phyloP scores from a whole-genome alignment of 163 green algal genomes.

The Chlamydomonas reinhardtii region DNA sequence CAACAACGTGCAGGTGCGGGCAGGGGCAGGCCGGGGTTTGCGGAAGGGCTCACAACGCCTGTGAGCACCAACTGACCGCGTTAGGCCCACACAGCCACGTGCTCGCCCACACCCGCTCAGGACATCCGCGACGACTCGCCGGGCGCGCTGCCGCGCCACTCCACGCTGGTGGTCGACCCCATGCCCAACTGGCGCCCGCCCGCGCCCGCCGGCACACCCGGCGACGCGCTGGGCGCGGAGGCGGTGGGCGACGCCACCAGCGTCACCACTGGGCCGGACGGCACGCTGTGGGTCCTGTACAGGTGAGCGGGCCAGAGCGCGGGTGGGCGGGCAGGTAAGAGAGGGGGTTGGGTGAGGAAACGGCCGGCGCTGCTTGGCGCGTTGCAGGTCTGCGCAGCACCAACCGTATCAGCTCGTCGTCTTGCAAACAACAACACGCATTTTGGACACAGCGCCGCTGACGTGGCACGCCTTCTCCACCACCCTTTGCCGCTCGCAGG shows the following conservation, averaged over 20 bases:
- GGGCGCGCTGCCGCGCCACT: conserved; percentile 14
- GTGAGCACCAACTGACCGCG: too few species aligned
- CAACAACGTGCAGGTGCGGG: not conserved
- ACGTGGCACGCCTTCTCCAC: too few species aligned
- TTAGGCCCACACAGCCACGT: too few species aligned
- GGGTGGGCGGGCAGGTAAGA: too few species aligned
- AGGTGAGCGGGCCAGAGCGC: conserved; percentile 24
- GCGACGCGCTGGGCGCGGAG: not conserved
- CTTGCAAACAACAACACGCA: too few species aligned
- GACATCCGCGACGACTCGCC: conserved; percentile 38
- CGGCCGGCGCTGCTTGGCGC: too few species aligned
- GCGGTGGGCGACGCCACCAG: conserved; percentile 66
- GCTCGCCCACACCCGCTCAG: too few species aligned
- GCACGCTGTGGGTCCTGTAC: conserved; percentile 82
- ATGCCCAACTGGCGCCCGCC: conserved; percentile 38
- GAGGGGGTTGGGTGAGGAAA: too few species aligned
- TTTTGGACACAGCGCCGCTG: too few species aligned
- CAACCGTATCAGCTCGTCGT: too few species aligned
- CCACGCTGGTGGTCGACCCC: conserved; percentile 20
- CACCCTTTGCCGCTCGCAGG: conserved; percentile 25
- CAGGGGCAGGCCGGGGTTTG: not conserved
- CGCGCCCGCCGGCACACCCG: not conserved
- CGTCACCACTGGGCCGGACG: conserved; percentile 66
- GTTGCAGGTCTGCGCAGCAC: too few species aligned
- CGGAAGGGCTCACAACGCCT: too few species aligned